Percentiles rank a stretch among this genome's conserved stretches.
phyloP scores from a whole-genome alignment of 2,329 filamentous ascomycete genomes.

The Trichophyton benhamiae region DNA sequence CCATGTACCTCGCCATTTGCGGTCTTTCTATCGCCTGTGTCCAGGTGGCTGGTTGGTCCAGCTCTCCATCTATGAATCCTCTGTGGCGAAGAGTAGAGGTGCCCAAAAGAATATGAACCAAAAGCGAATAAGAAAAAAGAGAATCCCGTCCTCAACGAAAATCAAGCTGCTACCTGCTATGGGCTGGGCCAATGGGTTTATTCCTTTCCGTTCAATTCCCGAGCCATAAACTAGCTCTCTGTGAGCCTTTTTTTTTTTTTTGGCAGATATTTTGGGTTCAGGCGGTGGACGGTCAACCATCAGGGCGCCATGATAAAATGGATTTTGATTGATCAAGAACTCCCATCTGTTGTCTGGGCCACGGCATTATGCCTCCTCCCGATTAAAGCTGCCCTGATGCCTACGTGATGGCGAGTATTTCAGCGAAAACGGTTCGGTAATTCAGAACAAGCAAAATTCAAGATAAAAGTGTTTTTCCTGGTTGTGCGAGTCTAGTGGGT shows the following conservation, averaged over 20 bases:
- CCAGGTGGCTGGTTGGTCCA: not conserved
- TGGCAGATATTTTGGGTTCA: not conserved
- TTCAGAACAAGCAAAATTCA: no score
- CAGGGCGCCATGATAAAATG: not conserved
- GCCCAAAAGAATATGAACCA: not conserved
- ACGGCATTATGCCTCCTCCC: not conserved
- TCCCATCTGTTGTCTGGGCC: not conserved
- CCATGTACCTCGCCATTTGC: not conserved
- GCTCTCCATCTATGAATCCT: not conserved
- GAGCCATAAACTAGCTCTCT: not conserved
- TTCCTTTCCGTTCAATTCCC: not conserved
- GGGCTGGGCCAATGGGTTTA: not conserved
- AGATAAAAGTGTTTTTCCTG: not conserved
- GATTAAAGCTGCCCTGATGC: not conserved
- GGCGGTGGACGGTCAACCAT: not conserved
- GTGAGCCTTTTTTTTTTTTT: not conserved
- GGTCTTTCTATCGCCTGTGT: not conserved
- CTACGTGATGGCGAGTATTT: not conserved
- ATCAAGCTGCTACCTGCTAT: not conserved
- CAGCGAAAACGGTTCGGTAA: no score
- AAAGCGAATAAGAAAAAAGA: conserved; percentile 2
- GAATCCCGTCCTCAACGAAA: not conserved
- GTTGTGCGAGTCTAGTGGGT: not conserved
- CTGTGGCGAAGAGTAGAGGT: not conserved
- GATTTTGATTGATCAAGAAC: not conserved